Percentiles rank a stretch among this genome's conserved stretches.
These are phyloP conservation scores for Trichoderma pleuroti DNA, from an alignment of 2,329 filamentous ascomycete species.

Conservation along the genomic window DNA sequence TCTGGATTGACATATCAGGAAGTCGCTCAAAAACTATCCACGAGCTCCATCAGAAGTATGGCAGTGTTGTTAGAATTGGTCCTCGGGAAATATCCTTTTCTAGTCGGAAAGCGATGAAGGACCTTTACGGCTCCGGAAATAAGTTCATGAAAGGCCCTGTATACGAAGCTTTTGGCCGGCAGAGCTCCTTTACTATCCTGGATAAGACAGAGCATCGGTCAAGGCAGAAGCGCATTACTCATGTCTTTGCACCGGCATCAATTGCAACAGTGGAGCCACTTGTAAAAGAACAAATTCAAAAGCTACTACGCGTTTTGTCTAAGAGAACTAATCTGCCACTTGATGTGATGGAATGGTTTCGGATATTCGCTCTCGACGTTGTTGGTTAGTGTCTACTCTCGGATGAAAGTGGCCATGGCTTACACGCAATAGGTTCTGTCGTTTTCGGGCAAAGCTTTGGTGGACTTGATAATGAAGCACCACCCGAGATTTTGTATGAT, in stretches of 20 bases:
- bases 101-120: neutral
- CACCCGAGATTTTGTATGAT: neutral
- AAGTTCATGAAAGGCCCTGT: neutral
- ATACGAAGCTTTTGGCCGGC: neutral
- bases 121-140: neutral
- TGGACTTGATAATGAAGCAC: neutral
- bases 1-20: slow-evolving; percentile 2
- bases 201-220: neutral
- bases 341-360: neutral
- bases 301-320: neutral
- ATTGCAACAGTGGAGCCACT: neutral
- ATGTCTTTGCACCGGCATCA: neutral
- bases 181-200: neutral
- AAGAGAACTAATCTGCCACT: neutral
- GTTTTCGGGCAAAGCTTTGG: neutral
- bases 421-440: neutral
- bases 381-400: neutral
- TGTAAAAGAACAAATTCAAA: neutral
- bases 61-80: neutral
- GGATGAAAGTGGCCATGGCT: neutral
- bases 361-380: slow-evolving; percentile 1
- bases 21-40: neutral
- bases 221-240: neutral
- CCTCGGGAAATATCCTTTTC: neutral
- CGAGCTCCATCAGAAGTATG: slow-evolving; percentile 1